Evolutionary conservation across 2,329 filamentous ascomycete species (phyloP), one percentile per base, ranked within the genome.

Genomic region (Cercospora zeina): DNA sequence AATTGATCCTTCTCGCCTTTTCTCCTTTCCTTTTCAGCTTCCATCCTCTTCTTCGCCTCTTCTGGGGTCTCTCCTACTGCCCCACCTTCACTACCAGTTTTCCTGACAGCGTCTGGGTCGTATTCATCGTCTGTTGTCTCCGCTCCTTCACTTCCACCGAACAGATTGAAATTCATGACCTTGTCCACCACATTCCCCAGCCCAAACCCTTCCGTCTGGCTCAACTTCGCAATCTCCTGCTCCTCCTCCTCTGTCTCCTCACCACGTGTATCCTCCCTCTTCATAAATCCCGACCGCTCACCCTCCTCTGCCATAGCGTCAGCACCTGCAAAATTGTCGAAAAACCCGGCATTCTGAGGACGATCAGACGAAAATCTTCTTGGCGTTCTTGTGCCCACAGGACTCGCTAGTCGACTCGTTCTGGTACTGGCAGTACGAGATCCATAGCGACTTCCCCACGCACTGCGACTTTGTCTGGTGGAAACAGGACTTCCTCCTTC

Each of bases 151-250:
- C 82, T 79, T 2, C 78, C 78, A n/a, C 56, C 56, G 66, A 86
- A 86, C 42, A 85, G 65, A 10, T 80, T 80, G 80, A 83, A 85
- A 33, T 83, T 83, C 61, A 87, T 82, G 36, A 87, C 69, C 24
- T 79, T 75, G 66, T 87, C 85, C 68, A 87, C 77, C 79, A 83
- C 82, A 9, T 78, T 75, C 0, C 84, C 84, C 4, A 87, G 72
- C 0, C 84, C 82, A 62, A 83, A 84, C 1, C 80, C 81, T n/a
- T 68, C 77, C 75, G 65, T 81, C 78, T 24, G 77, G 74, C 11
- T 82, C 33, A 86, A 72, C 2, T 78, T 72, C 68, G 85, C 83
- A 24, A 78, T 78, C 67, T 85, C 83, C 51, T 84, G 82, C 30
- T 65, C 59, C 4, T 80, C 76, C 3, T 77, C 75, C 33, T 77